Base-by-base conservation (phyloP, 1,284 basidiomycete species). In the Ganoderma lingzhi region DNA sequence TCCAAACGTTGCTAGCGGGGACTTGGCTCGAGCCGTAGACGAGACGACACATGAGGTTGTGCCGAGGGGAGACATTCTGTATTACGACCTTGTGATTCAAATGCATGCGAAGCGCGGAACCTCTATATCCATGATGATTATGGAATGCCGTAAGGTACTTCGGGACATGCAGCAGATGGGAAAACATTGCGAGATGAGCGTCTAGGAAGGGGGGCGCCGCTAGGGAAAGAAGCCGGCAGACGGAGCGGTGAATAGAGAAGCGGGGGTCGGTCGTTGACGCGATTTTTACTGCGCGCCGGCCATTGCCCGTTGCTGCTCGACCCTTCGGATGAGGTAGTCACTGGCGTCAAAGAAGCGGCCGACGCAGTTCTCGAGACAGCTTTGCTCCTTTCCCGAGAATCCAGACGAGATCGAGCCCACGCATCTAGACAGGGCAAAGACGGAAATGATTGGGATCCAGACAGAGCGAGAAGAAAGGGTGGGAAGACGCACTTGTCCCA, bases 301-400 rank as follows among this genome's bases (percentile, higher is more conserved):
- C 44, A 63, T 55, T 32, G 66, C 75, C 83, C 85, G 82, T 68
- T 84, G 87, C 69, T 86, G 81, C 80, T 97, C 93, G 67, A 99
- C 88, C 79, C 91, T 89, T 78, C 90, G 90, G 73, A 98, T 91
- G 82, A 97, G 88, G 83, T 88, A 95, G 63, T 96, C 82, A 76
- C 92, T 95, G n/a, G 94, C 92, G 82, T 99, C 97, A 74, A 98
- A 85, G 85, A 98, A 99, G 68, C 97, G 88, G 74, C 96, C 95
- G 60, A 98, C 96, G 78, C 96, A 98, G 83, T 97, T 97, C 70
- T 88, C 85, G 60, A 99, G 86, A 80, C 97, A 99, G 65, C 85
- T 86, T 76, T 93, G 91, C 82, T 99, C 97, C 59, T 88, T 86
- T 69, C 93, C 86, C 44, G 94, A 93, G 82, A 99, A 98, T 66